Conservation (phyloP, 1,284 basidiomycete species). For the Melampsora americana region DNA sequence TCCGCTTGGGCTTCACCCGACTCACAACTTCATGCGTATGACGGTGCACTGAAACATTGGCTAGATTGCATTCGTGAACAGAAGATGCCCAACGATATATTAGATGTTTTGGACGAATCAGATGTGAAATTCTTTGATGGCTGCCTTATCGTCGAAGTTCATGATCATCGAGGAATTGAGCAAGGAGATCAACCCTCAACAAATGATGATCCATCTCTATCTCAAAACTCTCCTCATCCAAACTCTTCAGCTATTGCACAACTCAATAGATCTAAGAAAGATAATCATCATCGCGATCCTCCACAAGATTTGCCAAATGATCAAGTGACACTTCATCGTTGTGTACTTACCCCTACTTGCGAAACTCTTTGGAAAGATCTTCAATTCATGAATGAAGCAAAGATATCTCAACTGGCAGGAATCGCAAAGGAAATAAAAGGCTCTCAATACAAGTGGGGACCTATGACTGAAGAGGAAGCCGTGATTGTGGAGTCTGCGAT, state of each 20-base stretch:
- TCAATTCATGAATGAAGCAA: conserved; percentile 39
- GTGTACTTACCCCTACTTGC: conserved; percentile 41
- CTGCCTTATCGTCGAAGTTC: conserved; percentile 43
- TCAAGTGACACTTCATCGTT: conserved; percentile 33
- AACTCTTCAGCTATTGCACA: background rate
- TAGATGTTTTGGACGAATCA: conserved; percentile 36
- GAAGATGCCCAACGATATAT: conserved; percentile 43
- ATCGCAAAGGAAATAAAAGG: background rate
- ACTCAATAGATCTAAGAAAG: conserved; percentile 1
- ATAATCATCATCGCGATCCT: background rate
- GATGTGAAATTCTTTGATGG: conserved; percentile 42
- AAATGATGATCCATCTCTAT: background rate
- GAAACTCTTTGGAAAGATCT: conserved; percentile 42
- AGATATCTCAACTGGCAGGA: conserved; percentile 8
- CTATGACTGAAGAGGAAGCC: conserved; percentile 39
- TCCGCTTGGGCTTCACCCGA: conserved; percentile 14
- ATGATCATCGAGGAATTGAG: conserved; percentile 40
- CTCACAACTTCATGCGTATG: conserved; percentile 30
- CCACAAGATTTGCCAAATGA: conserved; percentile 23
- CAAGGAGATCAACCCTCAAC: conserved; percentile 4
- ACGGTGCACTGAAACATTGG: conserved; percentile 44
- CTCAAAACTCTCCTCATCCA: conserved; percentile 5
- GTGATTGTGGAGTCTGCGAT: conserved; percentile 38
- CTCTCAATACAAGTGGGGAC: conserved; percentile 38
- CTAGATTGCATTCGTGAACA: conserved; percentile 38